Evolutionary conservation across 2,329 filamentous ascomycete genomes (phyloP).

Genomic region (Bipolaris oryzae): DNA sequence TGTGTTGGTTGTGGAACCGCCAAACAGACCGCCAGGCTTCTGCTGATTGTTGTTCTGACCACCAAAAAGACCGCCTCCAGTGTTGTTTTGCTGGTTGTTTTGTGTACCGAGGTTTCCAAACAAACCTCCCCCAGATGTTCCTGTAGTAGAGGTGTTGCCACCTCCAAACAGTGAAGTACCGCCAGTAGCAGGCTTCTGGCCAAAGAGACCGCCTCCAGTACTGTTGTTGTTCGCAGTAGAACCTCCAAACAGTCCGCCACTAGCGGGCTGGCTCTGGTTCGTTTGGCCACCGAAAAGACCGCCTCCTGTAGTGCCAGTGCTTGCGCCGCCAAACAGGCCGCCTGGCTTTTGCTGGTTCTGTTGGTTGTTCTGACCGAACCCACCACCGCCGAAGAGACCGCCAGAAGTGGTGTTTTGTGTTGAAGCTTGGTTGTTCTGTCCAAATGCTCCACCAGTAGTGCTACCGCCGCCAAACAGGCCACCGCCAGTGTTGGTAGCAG

Average conservation of each 20-base stretch:
- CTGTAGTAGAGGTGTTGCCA: constrained; percentile 23
- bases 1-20: constrained; percentile 45
- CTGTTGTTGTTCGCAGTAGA: constrained; percentile 53
- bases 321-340: constrained; percentile 40
- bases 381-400: constrained; percentile 52
- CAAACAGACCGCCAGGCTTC: constrained; percentile 52
- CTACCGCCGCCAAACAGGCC: constrained; percentile 39
- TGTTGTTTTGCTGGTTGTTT: constrained; percentile 41
- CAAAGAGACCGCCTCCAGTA: constrained; percentile 50
- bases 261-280: constrained; percentile 28
- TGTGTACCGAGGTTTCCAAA: constrained; percentile 43
- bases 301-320: constrained; percentile 47
- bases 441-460: constrained; percentile 36
- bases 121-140: constrained; percentile 37
- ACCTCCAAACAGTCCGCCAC: constrained; percentile 53
- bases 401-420: constrained; percentile 36
- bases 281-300: constrained; percentile 58
- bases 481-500: constrained; percentile 36
- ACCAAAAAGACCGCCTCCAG: constrained; percentile 47
- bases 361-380: constrained; percentile 46
- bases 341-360: constrained; percentile 49
- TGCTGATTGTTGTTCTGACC: constrained; percentile 52
- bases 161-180: constrained; percentile 39
- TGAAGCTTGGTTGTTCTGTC: constrained; percentile 39
- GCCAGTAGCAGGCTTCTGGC: constrained; percentile 38